Base-by-base conservation (phyloP, 345 rosid species). In the Pugionium dolabratum region DNA sequence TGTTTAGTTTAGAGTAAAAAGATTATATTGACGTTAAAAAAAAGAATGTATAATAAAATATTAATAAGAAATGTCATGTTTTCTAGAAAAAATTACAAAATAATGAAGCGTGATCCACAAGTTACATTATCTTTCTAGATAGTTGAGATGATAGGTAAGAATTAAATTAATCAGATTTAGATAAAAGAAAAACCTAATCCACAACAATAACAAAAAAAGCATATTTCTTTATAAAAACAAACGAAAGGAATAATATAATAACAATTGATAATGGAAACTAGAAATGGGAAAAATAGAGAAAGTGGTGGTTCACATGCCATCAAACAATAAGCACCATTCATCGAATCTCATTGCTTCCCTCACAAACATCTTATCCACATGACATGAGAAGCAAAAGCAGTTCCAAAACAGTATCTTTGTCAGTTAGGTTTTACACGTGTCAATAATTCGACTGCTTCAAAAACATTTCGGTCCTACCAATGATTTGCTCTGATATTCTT, bases 221-320 rank as follows among this genome's bases (percentile, higher is more conserved):
- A 18, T 18, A 18, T 18, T 18, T 18, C 18, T 18, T 18, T 18
- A 18, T 18, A 18, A 18, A 18, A 18, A 18, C 18, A 18, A 18
- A 18, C 18, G 18, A 18, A 18, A 18, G 18, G 8, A 29, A 40
- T 30, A 30, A 36, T 36, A 42, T 31, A 32, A 25, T 7, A 62
- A 49, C n/a, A 37, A 44, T 7, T 42, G 26, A 46, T 4, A 1
- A 33, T 31, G 28, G 25, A 25, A 46, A 33, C 28, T 5, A n/a
- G 44, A 32, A 7, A 4, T 8, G 2, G 6, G n/a, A 43, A 2
- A 11, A 52, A 11, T 28, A 42, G 34, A n/a, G n/a, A 72, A 50
- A 72, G 76, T 56, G 61, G 76, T 72, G 66, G 76, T 57, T 65
- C 49, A 28, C 71, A 72, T 64, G 76, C 58, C 71, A 72, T 43